Evolutionary conservation across 179 eudicot genomes (phyloP).

Genomic region (Heliamphora pulchella): DNA sequence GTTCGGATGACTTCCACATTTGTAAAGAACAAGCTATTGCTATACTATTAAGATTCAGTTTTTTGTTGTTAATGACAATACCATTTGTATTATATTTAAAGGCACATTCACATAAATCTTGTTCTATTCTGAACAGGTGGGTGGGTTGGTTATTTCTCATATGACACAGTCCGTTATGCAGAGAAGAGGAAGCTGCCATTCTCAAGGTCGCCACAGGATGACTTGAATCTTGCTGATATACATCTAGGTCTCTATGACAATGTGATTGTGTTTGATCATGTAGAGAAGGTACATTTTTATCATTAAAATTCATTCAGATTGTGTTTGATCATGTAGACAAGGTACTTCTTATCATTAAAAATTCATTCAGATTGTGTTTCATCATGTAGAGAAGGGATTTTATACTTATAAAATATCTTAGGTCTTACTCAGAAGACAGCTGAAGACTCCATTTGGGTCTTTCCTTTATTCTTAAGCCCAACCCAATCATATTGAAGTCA

Average conservation of each 20-base stretch:
- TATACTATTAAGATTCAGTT: neutral
- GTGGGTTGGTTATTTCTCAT: constrained; percentile 94
- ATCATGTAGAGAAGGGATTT: constrained; percentile 79
- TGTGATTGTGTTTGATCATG: constrained; percentile 84
- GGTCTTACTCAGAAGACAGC: too few relatives aligned
- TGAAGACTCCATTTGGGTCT: constrained; percentile 4
- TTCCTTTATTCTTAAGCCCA: neutral
- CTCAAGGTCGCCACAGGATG: constrained; percentile 69
- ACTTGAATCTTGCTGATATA: constrained; percentile 72
- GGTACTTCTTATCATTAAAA: constrained; percentile 33
- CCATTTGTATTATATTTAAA: neutral
- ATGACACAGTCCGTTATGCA: constrained; percentile 81
- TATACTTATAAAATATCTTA: neutral
- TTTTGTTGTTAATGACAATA: neutral
- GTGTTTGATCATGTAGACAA: constrained; percentile 91
- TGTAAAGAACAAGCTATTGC: neutral
- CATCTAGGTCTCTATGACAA: constrained; percentile 84
- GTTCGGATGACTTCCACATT: neutral
- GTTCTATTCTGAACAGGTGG: constrained; percentile 51
- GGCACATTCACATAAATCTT: neutral
- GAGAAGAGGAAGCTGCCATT: constrained; percentile 86
- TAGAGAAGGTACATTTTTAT: constrained; percentile 58
- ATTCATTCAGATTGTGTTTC: constrained; percentile 43
- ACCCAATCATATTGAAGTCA: constrained; percentile 22
- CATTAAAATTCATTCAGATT: constrained; percentile 22